Evolutionary conservation across 2,329 filamentous ascomycete genomes (phyloP).

Genomic region (Colletotrichum cuscutae): DNA sequence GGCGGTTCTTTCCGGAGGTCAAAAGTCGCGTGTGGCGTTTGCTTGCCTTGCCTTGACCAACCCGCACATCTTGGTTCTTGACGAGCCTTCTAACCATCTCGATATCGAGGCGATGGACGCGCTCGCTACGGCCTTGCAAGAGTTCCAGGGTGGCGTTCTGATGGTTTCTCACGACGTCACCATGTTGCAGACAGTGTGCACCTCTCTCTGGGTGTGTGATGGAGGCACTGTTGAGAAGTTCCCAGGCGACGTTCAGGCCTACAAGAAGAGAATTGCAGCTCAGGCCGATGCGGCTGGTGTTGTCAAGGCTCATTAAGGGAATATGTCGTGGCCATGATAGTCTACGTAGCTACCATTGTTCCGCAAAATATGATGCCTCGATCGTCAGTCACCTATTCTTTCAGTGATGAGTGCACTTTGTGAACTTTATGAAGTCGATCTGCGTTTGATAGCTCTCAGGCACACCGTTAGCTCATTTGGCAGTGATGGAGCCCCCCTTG

Average conservation of each 20-base stretch:
- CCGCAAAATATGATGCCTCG: not conserved
- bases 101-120: constrained; percentile 99
- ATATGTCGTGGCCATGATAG: not conserved
- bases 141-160: constrained; percentile 93
- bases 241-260: constrained; percentile 91
- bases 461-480: constrained; percentile 27
- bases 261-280: constrained; percentile 95
- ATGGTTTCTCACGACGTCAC: constrained; percentile 99
- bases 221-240: constrained; percentile 95
- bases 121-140: constrained; percentile 81
- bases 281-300: constrained; percentile 92
- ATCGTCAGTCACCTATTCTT: not conserved
- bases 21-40: constrained; percentile 98
- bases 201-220: constrained; percentile 95
- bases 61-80: constrained; percentile 95
- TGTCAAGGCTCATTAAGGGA: constrained; percentile 69
- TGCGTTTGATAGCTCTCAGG: constrained; percentile 17
- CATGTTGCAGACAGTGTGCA: constrained; percentile 97
- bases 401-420: not conserved
- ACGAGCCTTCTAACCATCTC: constrained; percentile 98
- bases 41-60: constrained; percentile 94
- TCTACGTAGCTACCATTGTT: not conserved
- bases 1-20: constrained; percentile 91
- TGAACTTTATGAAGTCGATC: not conserved
- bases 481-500: constrained; percentile 16